Evolutionary conservation across 2,329 filamentous ascomycete genomes (phyloP).

Genomic region (Cladosporium sp.): DNA sequence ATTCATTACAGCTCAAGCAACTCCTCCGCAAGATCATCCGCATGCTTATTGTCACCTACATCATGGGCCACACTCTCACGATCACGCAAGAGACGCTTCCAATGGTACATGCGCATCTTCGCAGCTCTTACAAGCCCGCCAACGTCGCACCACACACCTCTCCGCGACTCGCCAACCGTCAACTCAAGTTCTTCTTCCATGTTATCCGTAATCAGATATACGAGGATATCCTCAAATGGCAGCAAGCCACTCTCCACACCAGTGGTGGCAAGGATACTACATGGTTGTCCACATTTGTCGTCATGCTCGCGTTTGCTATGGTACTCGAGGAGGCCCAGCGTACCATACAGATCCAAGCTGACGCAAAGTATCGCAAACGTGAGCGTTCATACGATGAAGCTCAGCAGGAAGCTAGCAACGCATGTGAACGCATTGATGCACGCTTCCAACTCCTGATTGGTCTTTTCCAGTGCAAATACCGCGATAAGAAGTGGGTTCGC

Average conservation of each 20-base stretch:
- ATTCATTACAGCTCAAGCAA: constrained; percentile 32
- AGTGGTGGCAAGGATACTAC: constrained; percentile 43
- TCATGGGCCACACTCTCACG: constrained; percentile 51
- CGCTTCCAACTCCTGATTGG: constrained; percentile 46
- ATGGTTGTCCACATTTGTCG: constrained; percentile 49
- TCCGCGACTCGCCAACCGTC: constrained; percentile 50
- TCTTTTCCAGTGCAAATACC: constrained; percentile 52
- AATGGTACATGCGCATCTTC: constrained; percentile 41
- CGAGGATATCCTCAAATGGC: constrained; percentile 46
- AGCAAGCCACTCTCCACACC: constrained; percentile 49
- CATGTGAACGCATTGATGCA: constrained; percentile 47
- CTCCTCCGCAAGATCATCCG: constrained; percentile 47
- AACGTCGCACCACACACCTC: constrained; percentile 28
- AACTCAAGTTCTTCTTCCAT: constrained; percentile 53
- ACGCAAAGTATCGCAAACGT: constrained; percentile 39
- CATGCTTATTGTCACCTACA: constrained; percentile 50
- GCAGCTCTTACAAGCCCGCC: constrained; percentile 35
- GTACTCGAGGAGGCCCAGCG: constrained; percentile 50
- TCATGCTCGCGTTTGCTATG: constrained; percentile 50
- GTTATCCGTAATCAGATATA: constrained; percentile 45
- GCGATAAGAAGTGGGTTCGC: constrained; percentile 41
- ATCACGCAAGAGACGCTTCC: constrained; percentile 43
- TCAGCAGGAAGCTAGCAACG: constrained; percentile 37
- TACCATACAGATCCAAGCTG: constrained; percentile 46
- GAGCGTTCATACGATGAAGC: constrained; percentile 33